phyloP scores from a whole-genome alignment of 495 filamentous ascomycete genomes.

The Hyaloscypha hepaticicola region DNA sequence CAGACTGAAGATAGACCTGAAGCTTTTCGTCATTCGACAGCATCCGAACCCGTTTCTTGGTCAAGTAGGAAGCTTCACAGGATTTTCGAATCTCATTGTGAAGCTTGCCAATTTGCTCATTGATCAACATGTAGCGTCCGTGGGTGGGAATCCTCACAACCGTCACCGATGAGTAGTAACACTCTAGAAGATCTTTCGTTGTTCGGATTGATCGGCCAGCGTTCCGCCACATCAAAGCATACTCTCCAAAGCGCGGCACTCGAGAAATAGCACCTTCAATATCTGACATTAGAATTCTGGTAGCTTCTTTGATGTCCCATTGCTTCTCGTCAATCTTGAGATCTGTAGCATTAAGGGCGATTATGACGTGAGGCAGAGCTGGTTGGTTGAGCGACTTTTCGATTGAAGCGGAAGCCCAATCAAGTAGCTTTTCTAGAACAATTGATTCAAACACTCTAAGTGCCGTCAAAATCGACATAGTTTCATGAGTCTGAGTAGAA shows the following conservation, averaged over 20 bases:
- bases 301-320: conserved; percentile 51
- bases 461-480: conserved; percentile 25
- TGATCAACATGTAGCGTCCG: conserved; percentile 46
- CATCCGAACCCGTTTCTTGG: conserved; percentile 33
- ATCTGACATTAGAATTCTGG: conserved; percentile 39
- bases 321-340: conserved; percentile 42
- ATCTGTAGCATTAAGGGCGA: conserved; percentile 53
- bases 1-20: conserved; percentile 36
- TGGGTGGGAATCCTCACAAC: conserved; percentile 53
- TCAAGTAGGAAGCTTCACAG: conserved; percentile 18
- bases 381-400: conserved; percentile 58
- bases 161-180: conserved; percentile 53
- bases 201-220: conserved; percentile 37
- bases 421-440: conserved; percentile 44
- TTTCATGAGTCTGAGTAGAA: neutral
- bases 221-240: conserved; percentile 37
- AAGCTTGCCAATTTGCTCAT: conserved; percentile 51
- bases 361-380: conserved; percentile 52
- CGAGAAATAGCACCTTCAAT: conserved; percentile 32
- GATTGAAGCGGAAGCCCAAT: conserved; percentile 42
- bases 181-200: conserved; percentile 48
- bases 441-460: conserved; percentile 36
- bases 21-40: conserved; percentile 37
- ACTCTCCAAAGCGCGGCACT: conserved; percentile 33
- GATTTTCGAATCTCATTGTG: conserved; percentile 37